phyloP scores from a whole-genome alignment of 2,329 filamentous ascomycete genomes.

The Cucurbitaria berberidis region DNA sequence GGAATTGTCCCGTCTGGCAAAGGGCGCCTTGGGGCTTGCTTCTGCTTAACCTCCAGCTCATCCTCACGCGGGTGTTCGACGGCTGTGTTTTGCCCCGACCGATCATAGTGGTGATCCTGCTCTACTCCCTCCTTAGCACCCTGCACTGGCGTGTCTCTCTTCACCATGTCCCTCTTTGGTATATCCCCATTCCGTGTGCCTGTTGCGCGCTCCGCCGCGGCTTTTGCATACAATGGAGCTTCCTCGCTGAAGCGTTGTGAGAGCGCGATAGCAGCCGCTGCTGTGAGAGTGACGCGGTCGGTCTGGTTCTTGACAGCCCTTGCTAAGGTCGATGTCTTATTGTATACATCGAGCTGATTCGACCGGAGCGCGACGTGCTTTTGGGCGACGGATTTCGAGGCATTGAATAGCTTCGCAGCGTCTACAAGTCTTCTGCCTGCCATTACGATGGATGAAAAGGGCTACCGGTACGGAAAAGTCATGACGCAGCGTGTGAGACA shows the following conservation, averaged over 20 bases:
- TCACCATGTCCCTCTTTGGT: slow-evolving; percentile 40
- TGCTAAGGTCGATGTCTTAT: slow-evolving; percentile 68
- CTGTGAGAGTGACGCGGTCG: slow-evolving; percentile 66
- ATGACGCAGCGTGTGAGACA: slow-evolving; percentile 18
- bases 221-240: slow-evolving; percentile 42
- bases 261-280: slow-evolving; percentile 65
- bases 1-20: slow-evolving; percentile 61
- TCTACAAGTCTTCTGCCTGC: slow-evolving; percentile 60
- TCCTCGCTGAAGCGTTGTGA: slow-evolving; percentile 64
- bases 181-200: slow-evolving; percentile 29
- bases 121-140: slow-evolving; percentile 50
- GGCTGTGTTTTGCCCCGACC: slow-evolving; percentile 51
- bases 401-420: slow-evolving; percentile 58
- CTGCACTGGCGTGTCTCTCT: slow-evolving; percentile 15
- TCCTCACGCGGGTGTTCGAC: slow-evolving; percentile 45
- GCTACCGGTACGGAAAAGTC: slow-evolving; percentile 23
- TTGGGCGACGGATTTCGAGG: slow-evolving; percentile 53
- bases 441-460: slow-evolving; percentile 46
- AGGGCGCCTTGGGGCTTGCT: slow-evolving; percentile 51
- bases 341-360: slow-evolving; percentile 68
- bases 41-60: slow-evolving; percentile 55
- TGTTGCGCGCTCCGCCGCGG: slow-evolving; percentile 27
- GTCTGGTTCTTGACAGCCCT: slow-evolving; percentile 67
- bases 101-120: slow-evolving; percentile 60
- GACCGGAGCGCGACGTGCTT: slow-evolving; percentile 65